Evolutionary conservation across 176 grass and related monocot genomes (phyloP), one percentile per base, ranked within the genome.

Genomic region (Oryza brachyantha): DNA sequence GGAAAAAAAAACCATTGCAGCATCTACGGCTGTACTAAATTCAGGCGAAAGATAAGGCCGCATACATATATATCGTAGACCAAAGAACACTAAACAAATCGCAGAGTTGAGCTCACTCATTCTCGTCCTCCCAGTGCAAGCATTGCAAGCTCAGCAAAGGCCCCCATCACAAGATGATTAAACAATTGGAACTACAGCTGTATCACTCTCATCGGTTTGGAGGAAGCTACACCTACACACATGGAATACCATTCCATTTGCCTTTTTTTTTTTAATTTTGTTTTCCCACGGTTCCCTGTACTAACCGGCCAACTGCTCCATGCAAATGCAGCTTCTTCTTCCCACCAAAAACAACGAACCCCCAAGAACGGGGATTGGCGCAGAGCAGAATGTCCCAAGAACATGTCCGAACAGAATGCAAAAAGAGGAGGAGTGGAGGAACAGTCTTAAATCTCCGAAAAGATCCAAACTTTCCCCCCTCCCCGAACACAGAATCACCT

Each of bases 181-280:
- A 84, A 88, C 70, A 84, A 88, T 16, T 34, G 40, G 61, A 76
- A 76, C 24, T 45, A 54, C 76, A 84, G 81, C 81, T 88, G 86
- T 71, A 84, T 79, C 13, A 42, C 41, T 29, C 52, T n/a, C 71
- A 74, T 70, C 74, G 25, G 14, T 79, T 48, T 28, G 21, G 12
- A 61, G 21, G 12, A 61, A 13, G 43, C 34, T 21, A 19, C 70
- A 76, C 42, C n/a, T n/a, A n/a, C n/a, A n/a, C n/a, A n/a, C n/a
- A n/a, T n/a, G 76, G 76, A 66, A 80, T 40, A 26, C 68, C 52
- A 21, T 55, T 54, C 63, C 52, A n/a, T 40, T 86, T 50, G 52
- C 52, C 4, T 19, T n/a, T n/a, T n/a, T n/a, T n/a, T n/a, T n/a
- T n/a, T n/a, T n/a, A n/a, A n/a, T n/a, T n/a, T n/a, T n/a, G n/a